Evolutionary conservation across 2,329 filamentous ascomycete genomes (phyloP).

Genomic region (Ploettnerulaceae sp.): DNA sequence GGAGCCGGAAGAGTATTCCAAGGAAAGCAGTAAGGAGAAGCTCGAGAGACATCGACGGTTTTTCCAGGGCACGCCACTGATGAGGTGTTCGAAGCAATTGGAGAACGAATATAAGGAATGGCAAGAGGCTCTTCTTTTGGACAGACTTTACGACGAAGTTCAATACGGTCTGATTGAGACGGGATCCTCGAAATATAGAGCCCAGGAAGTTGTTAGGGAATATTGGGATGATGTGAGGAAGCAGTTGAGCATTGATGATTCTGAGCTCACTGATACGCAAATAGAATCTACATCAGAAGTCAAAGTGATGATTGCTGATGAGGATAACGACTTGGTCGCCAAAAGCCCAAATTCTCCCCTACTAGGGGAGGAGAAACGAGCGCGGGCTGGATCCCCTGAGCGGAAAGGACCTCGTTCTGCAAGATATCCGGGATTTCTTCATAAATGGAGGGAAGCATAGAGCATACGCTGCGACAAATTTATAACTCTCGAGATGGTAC

Average conservation of each 20-base stretch:
- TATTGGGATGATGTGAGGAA: slow-evolving; percentile 8
- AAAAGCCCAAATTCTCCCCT: too few relatives aligned
- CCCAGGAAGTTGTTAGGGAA: neutral
- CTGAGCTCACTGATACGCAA: neutral
- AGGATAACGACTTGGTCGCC: too few relatives aligned
- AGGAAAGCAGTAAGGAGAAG: slow-evolving; percentile 13
- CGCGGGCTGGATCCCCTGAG: neutral
- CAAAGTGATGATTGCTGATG: too few relatives aligned
- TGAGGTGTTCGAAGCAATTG: slow-evolving; percentile 16
- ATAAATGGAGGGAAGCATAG: neutral
- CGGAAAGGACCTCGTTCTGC: slow-evolving; percentile 1
- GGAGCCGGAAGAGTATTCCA: neutral
- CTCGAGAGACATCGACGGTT: slow-evolving; percentile 18
- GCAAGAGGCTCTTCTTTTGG: slow-evolving; percentile 5
- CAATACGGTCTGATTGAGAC: neutral
- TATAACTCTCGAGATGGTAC: neutral
- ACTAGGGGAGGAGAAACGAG: neutral
- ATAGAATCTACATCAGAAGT: neutral
- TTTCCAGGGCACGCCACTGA: slow-evolving; percentile 17
- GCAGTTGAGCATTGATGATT: slow-evolving; percentile 2
- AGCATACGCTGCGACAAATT: neutral
- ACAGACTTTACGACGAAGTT: slow-evolving; percentile 17
- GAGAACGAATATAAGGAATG: slow-evolving; percentile 8
- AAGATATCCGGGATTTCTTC: neutral
- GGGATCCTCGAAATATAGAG: neutral